Conservation (phyloP, 2,329 filamentous ascomycete genomes). For the Emergomyces africanus region DNA sequence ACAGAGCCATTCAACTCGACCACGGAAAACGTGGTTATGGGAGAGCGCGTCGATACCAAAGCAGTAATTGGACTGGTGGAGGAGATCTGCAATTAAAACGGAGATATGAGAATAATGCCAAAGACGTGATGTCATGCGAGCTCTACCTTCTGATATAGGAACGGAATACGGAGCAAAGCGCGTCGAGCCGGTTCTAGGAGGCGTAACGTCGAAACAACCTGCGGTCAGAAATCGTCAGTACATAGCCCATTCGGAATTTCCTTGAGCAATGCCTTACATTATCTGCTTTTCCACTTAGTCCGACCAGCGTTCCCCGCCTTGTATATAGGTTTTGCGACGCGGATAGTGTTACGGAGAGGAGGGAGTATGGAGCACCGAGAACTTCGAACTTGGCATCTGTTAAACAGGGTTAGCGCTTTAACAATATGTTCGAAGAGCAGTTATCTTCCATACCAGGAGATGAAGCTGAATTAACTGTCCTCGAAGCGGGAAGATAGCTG, state of each 20-base stretch:
- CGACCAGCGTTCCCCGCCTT: conserved; percentile 78
- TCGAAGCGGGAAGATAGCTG: conserved; percentile 24
- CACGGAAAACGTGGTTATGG: conserved; percentile 73
- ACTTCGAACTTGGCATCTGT: conserved; percentile 91
- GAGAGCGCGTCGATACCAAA: conserved; percentile 75
- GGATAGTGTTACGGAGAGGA: conserved; percentile 84
- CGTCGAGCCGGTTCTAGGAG: conserved; percentile 73
- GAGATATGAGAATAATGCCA: conserved; percentile 4
- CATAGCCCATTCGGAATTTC: neutral
- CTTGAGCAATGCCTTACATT: conserved; percentile 46
- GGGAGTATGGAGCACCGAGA: conserved; percentile 78
- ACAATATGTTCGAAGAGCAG: neutral
- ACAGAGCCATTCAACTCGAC: conserved; percentile 84
- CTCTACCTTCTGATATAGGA: conserved; percentile 66
- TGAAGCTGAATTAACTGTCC: conserved; percentile 26
- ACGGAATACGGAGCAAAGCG: conserved; percentile 72
- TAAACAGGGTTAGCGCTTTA: neutral
- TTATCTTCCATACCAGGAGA: conserved; percentile 26
- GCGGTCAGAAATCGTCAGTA: conserved; percentile 3
- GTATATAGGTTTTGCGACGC: conserved; percentile 92
- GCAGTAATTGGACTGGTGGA: conserved; percentile 81
- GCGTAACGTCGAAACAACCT: conserved; percentile 83
- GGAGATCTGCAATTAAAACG: conserved; percentile 46
- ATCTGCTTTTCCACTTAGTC: conserved; percentile 77
- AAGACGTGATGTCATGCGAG: neutral